These are phyloP conservation scores for Neopestalotiopsis sp. DNA, from an alignment of 2,329 filamentous ascomycete genomes.

Conservation along the genomic window DNA sequence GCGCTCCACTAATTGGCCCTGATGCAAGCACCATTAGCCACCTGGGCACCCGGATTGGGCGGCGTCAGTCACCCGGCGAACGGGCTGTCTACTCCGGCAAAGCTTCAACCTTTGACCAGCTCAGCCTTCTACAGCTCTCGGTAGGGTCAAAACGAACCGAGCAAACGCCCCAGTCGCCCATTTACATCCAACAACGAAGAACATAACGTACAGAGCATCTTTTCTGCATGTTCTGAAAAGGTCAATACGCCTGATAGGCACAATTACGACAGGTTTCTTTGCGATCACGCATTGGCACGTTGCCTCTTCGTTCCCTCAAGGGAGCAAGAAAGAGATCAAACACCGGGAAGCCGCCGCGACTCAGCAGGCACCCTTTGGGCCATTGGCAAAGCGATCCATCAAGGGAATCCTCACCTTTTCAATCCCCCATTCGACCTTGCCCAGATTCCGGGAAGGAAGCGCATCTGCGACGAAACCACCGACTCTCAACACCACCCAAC, in stretches of 20 bases:
- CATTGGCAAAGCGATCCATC: neutral
- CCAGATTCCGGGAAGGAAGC: neutral
- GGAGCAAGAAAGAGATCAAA: neutral
- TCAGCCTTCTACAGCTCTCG: slow-evolving; percentile 10
- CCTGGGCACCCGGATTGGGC: neutral
- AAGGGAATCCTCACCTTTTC: neutral
- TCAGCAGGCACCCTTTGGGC: neutral
- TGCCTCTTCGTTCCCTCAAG: neutral
- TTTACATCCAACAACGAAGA: neutral
- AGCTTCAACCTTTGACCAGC: slow-evolving; percentile 16
- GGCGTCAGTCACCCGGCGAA: neutral
- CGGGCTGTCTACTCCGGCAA: too few relatives aligned
- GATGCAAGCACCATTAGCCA: too few relatives aligned
- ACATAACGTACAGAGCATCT: neutral
- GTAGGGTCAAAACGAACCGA: neutral
- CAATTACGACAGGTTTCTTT: neutral
- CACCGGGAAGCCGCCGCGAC: neutral
- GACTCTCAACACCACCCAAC: neutral
- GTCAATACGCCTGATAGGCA: neutral
- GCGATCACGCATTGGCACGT: neutral
- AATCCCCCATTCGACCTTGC: neutral
- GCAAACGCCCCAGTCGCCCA: neutral
- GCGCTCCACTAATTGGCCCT: neutral
- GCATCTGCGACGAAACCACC: neutral
- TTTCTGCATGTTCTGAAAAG: neutral